These are phyloP conservation scores for Naganishia sp. DNA, from an alignment of 1,284 basidiomycete species.

Conservation along the genomic window DNA sequence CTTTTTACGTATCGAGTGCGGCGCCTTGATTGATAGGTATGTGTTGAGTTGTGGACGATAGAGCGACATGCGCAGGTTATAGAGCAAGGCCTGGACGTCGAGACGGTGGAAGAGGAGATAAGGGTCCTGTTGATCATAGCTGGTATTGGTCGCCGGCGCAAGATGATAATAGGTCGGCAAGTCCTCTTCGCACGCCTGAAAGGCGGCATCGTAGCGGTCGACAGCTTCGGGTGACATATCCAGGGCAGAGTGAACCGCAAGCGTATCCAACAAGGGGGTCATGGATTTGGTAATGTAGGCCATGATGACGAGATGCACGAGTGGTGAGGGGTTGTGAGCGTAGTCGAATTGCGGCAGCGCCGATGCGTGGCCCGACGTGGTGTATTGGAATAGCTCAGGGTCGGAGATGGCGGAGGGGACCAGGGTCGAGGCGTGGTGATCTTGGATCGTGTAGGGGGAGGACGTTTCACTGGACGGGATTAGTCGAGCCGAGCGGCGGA, in stretches of 20 bases:
- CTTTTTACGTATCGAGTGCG: slow-evolving; percentile 39
- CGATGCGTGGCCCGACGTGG: slow-evolving; percentile 36
- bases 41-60: slow-evolving; percentile 44
- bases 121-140: slow-evolving; percentile 42
- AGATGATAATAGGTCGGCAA: slow-evolving; percentile 48
- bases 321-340: slow-evolving; percentile 43
- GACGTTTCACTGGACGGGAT: slow-evolving; percentile 38
- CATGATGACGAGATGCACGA: slow-evolving; percentile 47
- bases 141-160: slow-evolving; percentile 47
- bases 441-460: slow-evolving; percentile 49
- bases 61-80: slow-evolving; percentile 44
- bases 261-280: slow-evolving; percentile 47
- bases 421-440: slow-evolving; percentile 46
- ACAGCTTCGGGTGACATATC: slow-evolving; percentile 45
- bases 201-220: slow-evolving; percentile 44
- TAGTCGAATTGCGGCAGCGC: slow-evolving; percentile 42
- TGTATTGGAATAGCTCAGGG: slow-evolving; percentile 43
- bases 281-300: slow-evolving; percentile 46
- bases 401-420: slow-evolving; percentile 49
- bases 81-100: slow-evolving; percentile 43
- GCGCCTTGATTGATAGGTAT: slow-evolving; percentile 42
- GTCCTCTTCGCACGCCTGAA: slow-evolving; percentile 47
- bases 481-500: background rate
- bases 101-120: slow-evolving; percentile 48
- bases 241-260: slow-evolving; percentile 43